phyloP scores from a whole-genome alignment of 768 basidiomycete genomes.

The Saitozyma podzolica region DNA sequence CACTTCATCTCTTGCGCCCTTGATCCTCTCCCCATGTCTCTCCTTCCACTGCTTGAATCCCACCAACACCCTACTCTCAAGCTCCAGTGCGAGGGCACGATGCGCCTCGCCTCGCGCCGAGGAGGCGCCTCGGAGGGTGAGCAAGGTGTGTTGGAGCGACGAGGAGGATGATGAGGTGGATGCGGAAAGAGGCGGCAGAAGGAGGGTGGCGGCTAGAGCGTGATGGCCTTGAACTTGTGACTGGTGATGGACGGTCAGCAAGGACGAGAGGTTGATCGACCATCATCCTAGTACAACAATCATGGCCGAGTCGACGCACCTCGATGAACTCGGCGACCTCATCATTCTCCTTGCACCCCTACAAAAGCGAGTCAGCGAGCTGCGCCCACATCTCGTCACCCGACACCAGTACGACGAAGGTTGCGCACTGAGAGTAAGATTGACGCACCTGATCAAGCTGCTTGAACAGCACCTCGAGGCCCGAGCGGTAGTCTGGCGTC shows the following conservation, averaged over 20 bases:
- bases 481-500: constrained; percentile 84
- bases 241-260: constrained; percentile 53
- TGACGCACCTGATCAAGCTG: constrained; percentile 72
- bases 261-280: neutral
- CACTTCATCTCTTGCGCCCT: constrained; percentile 61
- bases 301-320: constrained; percentile 56
- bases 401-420: too few species aligned
- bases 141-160: constrained; percentile 36
- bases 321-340: constrained; percentile 80
- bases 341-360: constrained; percentile 81
- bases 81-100: constrained; percentile 68
- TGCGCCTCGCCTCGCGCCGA: constrained; percentile 71
- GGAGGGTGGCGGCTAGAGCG: constrained; percentile 60
- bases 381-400: neutral
- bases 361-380: neutral
- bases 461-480: constrained; percentile 72
- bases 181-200: constrained; percentile 59
- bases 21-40: constrained; percentile 69
- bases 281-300: neutral
- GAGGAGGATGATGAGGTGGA: constrained; percentile 16
- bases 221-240: constrained; percentile 71
- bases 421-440: too few species aligned
- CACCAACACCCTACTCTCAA: constrained; percentile 71
- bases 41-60: constrained; percentile 80
- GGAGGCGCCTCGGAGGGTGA: constrained; percentile 34